These are phyloP conservation scores for Verticillium zaregamsianum DNA, from an alignment of 2,329 filamentous ascomycete genomes.

Conservation along the genomic window DNA sequence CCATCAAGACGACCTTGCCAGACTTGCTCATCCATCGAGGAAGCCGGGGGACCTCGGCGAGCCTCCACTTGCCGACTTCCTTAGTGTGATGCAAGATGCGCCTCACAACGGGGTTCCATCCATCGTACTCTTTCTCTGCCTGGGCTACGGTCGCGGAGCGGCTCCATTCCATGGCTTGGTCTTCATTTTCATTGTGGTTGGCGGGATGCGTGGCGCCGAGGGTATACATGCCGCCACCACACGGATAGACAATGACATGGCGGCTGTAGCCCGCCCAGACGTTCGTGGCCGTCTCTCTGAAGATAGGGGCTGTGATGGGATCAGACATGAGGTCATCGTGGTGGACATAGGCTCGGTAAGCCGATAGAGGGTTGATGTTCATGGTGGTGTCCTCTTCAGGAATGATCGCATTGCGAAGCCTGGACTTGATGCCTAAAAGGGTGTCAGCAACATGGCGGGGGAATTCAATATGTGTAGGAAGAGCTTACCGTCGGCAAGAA, in stretches of 20 bases:
- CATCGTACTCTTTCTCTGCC: neutral
- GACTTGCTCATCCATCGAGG: neutral
- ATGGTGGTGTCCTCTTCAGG: neutral
- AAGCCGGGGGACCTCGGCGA: neutral
- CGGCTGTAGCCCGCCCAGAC: neutral
- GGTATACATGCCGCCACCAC: constrained; percentile 1
- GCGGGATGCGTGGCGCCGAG: neutral
- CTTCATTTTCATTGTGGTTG: neutral
- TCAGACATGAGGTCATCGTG: neutral
- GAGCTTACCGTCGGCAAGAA: neutral
- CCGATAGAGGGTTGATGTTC: neutral
- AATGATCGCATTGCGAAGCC: neutral
- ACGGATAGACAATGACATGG: neutral
- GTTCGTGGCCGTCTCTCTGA: neutral
- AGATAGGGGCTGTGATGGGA: neutral
- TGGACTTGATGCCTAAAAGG: neutral
- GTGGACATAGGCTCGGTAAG: neutral
- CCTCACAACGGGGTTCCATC: neutral
- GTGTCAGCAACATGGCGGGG: neutral
- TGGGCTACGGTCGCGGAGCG: neutral
- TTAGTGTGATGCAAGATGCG: neutral
- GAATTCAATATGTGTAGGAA: neutral
- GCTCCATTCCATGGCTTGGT: neutral
- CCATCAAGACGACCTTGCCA: neutral
- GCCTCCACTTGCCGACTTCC: neutral